Conservation (phyloP, 176 grass and related monocot genomes). For the Tillandsia fasciculata region DNA sequence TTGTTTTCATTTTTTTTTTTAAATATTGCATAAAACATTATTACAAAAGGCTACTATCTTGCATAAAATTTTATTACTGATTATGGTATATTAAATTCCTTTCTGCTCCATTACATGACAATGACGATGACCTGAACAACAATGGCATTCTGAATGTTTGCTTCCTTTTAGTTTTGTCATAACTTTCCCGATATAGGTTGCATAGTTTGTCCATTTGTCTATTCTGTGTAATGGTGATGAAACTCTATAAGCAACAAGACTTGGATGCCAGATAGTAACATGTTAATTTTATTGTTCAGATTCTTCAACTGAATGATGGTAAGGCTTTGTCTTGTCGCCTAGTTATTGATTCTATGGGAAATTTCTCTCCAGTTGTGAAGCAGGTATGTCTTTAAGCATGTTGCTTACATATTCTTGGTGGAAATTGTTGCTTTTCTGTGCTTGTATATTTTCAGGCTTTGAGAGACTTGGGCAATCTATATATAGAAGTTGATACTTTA, state of each 20-base stretch:
- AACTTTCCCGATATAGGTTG: neutral
- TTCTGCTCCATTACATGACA: too few species aligned
- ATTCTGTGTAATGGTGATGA: neutral
- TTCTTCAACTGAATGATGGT: conserved; percentile 54
- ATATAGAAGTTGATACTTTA: neutral
- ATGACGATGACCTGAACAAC: too few species aligned
- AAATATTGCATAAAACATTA: neutral
- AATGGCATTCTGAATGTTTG: too few species aligned
- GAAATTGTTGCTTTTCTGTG: neutral
- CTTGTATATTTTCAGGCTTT: neutral
- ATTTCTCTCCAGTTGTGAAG: conserved; percentile 87
- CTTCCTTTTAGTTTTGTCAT: neutral
- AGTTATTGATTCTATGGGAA: conserved; percentile 86
- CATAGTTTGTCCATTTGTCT: neutral
- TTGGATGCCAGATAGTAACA: conserved; percentile 11
- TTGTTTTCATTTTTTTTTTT: neutral
- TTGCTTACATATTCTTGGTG: neutral
- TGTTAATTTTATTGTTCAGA: conserved; percentile 27
- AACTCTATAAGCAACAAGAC: neutral
- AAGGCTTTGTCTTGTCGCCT: conserved; percentile 45
- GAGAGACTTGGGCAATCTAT: neutral
- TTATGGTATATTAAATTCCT: too few species aligned
- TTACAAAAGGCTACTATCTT: too few species aligned
- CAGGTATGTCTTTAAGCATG: conserved; percentile 38
- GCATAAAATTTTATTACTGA: too few species aligned